Evolutionary conservation across 768 basidiomycete species (phyloP), one percentile per base, ranked within the genome.

Genomic region (Suillus luteus): DNA sequence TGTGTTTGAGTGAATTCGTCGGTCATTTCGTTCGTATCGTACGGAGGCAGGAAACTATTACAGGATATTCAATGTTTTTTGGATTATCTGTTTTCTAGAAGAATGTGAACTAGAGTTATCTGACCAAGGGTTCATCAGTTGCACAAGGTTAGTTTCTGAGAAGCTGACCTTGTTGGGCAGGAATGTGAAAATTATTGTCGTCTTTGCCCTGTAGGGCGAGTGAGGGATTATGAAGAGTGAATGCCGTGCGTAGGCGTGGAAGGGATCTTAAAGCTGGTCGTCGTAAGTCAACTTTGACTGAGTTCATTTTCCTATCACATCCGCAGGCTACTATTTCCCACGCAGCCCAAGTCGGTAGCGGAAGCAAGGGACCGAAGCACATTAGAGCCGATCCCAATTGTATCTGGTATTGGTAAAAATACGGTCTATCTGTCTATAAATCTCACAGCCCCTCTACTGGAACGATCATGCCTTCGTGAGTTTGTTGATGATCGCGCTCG

Each of bases 171-270:
- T 76, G 70, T 77, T 69, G 69, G 70, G 79, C 79, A 82, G 78
- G 79, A 75, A 76, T 70, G 75, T 76, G 69, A 65, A 70, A 61
- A 72, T 69, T 68, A 74, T 78, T 83, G 82, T 82, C 77, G 87
- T 85, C 85, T 90, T 87, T 92, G 90, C 91, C 91, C 90, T 90
- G 91, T 83, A 81, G 91, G 91, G 91, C 91, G 81, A 87, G 90
- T 92, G 91, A 82, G 87, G 78, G 72, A 73, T 79, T 75, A 81
- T 81, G 81, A 80, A 78, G 70, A 79, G 83, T 83, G 83, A 72
- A 77, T 83, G 82, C 82, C 82, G 83, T 70, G 80, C 69, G 71
- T 75, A 81, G 82, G 82, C 82, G 81, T 81, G 81, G 75, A 79
- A 77, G 76, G 70, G 70, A 72, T 75, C 78, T 80, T 78, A 77